Base-by-base conservation (phyloP, 805 yeast genomes). In the Yarrowia phangngaensis region DNA sequence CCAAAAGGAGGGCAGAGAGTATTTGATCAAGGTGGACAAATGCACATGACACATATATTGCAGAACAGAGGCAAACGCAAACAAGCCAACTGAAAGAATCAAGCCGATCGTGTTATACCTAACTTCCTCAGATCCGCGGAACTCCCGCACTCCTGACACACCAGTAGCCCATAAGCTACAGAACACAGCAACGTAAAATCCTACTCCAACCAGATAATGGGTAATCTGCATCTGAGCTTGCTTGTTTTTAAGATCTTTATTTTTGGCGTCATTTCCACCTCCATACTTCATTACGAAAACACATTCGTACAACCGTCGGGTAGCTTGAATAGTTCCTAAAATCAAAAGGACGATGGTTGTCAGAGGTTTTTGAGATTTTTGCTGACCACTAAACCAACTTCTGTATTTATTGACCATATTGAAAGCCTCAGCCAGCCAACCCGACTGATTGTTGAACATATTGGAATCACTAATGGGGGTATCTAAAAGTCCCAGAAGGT, bases 1-100 rank as follows among this genome's bases (percentile, higher is more conserved):
- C 27, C 35, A 41, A 9, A 29, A 41, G 4, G 48, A 22, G 2
- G 48, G 48, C 20, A 15, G 4, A 11, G 48, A 29, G 13, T 41
- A 41, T 35, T 41, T 41, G 15, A 30, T 11, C 17, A 41, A 20
- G 3, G 29, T 15, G 8, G 35, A 7, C 6, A 41, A 35, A 20
- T 41, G 48, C 9, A 41, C 27, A 29, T 41, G 48, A 8, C 48
- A 41, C n/a, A 14, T 7, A 6, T 41, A 41, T 11, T 41, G 48
- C 2, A 20, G 22, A 0, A 8, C 9, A 4, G 48, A 41, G 20
- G 35, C 34, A 9, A 8, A 9, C 2, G n/a, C 1, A 8, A 41
- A 41, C 9, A 30, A 7, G 9, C 11, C 3, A 2, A 41, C 11
- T 15, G 35, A 12, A 20, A 12, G 9, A 2, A 8, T 13, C 4